These are phyloP conservation scores for Saitoella complicata DNA, from an alignment of 805 yeast genomes.

Conservation along the genomic window DNA sequence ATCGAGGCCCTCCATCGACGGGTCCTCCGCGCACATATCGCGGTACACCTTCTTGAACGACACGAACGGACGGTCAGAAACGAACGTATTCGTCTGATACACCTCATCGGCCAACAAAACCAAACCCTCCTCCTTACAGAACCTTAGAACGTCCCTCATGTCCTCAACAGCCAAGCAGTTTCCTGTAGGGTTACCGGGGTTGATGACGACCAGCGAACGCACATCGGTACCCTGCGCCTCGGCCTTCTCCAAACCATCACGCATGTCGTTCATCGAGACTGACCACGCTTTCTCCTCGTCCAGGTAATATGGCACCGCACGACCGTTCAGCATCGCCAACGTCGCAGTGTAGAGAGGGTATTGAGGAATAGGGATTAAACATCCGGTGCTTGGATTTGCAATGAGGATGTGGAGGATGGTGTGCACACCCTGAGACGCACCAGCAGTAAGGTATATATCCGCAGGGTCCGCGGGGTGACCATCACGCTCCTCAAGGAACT, in stretches of 20 bases:
- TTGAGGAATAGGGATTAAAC: constrained; percentile 91
- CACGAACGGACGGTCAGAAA: constrained; percentile 33
- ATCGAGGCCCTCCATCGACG: constrained; percentile 33
- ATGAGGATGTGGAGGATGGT: constrained; percentile 58
- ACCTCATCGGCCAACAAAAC: constrained; percentile 95
- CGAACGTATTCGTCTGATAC: constrained; percentile 80
- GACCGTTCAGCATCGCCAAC: constrained; percentile 64
- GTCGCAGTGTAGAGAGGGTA: constrained; percentile 96
- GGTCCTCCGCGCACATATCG: constrained; percentile 37
- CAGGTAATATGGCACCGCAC: constrained; percentile 72
- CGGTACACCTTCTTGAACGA: constrained; percentile 72
- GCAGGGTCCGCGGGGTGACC: constrained; percentile 51
- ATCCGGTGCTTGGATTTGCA: constrained; percentile 50
- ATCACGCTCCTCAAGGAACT: constrained; percentile 60
- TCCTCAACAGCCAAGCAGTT: constrained; percentile 50
- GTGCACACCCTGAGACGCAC: constrained; percentile 91
- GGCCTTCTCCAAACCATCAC: constrained; percentile 34
- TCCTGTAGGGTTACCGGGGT: constrained; percentile 99
- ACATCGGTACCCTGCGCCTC: constrained; percentile 39
- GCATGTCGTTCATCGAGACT: constrained; percentile 51
- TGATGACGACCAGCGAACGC: constrained; percentile 75
- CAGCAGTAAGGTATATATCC: constrained; percentile 71
- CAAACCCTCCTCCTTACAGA: constrained; percentile 73
- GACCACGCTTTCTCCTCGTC: constrained; percentile 78
- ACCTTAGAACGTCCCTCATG: constrained; percentile 52